These are phyloP conservation scores for Globisporangium middletonii DNA, from an alignment of 352 stramenopile species.

Conservation along the genomic window DNA sequence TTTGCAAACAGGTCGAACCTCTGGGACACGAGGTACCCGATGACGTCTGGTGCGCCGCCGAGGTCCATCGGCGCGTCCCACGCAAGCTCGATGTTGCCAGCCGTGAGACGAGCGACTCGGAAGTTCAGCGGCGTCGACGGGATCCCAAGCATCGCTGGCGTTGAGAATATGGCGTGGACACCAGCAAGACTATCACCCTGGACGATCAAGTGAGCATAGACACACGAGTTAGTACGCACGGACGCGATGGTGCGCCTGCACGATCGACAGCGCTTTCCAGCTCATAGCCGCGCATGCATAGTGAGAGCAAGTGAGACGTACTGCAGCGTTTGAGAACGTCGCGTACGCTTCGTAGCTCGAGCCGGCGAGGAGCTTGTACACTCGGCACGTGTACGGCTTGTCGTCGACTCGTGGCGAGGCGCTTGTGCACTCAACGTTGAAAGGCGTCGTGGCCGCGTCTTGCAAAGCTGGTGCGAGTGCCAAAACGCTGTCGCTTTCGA, in stretches of 20 bases:
- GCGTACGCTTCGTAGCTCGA: constrained; percentile 48
- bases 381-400: constrained; percentile 20
- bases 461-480: neutral
- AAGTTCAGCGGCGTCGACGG: constrained; percentile 42
- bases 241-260: too few relatives aligned
- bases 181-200: constrained; percentile 30
- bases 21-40: constrained; percentile 55
- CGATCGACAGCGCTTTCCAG: too few relatives aligned
- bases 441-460: neutral
- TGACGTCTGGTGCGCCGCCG: constrained; percentile 28
- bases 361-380: constrained; percentile 26
- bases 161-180: constrained; percentile 16
- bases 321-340: constrained; percentile 29
- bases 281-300: neutral
- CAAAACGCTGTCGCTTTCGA: neutral
- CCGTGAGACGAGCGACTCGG: constrained; percentile 23
- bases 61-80: constrained; percentile 51
- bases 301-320: constrained; percentile 11
- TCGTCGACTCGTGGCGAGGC: neutral
- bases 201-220: neutral
- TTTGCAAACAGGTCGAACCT: constrained; percentile 13
- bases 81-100: constrained; percentile 42
- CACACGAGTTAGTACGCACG: neutral
- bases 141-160: constrained; percentile 21
- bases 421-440: constrained; percentile 5